Evolutionary conservation across 768 basidiomycete species (phyloP), one percentile per base, ranked within the genome.

Genomic region (Kwoniella pini): DNA sequence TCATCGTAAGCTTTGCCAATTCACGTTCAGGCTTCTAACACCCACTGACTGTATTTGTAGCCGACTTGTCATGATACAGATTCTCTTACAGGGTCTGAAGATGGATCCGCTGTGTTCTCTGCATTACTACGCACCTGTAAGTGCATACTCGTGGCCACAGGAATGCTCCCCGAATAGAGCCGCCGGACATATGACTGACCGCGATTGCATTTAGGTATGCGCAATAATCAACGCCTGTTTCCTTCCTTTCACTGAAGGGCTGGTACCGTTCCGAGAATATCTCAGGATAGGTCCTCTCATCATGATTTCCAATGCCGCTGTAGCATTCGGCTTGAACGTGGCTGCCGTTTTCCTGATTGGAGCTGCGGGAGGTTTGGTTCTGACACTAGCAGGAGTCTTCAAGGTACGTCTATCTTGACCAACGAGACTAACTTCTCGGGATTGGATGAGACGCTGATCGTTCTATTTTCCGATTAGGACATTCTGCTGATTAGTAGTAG

Each of bases 51-150:
- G 11, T 12, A 50, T 44, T 93, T 93, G 70, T 91, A 97, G 81
- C 85, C 88, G 95, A 39, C 84, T 98, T 12, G 92, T 98, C 22
- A 92, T 96, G 86, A 97, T 98, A 62, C 90, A 98, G 77, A 85
- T 94, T 53, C 85, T 98, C 39, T 82, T 98, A 0, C 91, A 96
- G 74, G 93, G 93, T 36, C 81, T 96, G 72, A 96, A 96, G 81
- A 97, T 98, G 94, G 92, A 96, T 74, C 95, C 95, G 0, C 84
- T 97, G 5, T 90, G 92, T 21, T 96, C 93, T 5, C 80, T 98
- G 52, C 90, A 98, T 81, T 97, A 95, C 81, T 96, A 93, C 75
- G 93, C 94, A 10, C 93, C 93, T 13, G 90, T 78, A 24, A 10
- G 65, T 53, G 22, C 22, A 12, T 42, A 42, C 26, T n/a, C 46